phyloP scores from a whole-genome alignment of 257 asterid genomes.

The Solanum medicagineum region DNA sequence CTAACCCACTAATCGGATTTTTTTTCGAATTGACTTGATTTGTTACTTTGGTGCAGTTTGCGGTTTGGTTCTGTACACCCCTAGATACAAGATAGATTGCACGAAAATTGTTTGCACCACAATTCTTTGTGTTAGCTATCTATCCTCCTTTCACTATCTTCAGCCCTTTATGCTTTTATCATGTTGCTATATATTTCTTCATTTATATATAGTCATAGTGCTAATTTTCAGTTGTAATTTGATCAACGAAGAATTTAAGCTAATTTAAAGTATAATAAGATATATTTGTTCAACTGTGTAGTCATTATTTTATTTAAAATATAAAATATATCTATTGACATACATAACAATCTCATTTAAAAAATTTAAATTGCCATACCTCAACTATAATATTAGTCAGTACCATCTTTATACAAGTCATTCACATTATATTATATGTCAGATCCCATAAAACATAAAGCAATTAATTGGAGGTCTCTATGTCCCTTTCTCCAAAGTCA shows the following conservation, averaged over 20 bases:
- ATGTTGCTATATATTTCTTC: not conserved
- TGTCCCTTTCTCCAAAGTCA: too few relatives aligned
- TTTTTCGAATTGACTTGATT: too few relatives aligned
- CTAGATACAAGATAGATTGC: not conserved
- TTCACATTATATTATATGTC: not conserved
- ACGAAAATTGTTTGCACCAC: slow-evolving; percentile 17
- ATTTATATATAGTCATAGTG: not conserved
- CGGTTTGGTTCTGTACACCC: too few relatives aligned
- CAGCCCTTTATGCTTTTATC: not conserved
- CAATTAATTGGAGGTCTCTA: too few relatives aligned
- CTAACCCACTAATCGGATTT: too few relatives aligned
- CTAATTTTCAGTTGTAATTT: not conserved
- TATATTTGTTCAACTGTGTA: not conserved
- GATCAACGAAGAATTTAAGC: not conserved
- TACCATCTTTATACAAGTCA: not conserved
- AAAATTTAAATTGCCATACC: not conserved
- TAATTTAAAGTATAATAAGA: not conserved
- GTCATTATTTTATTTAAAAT: not conserved
- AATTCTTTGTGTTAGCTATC: slow-evolving; percentile 52
- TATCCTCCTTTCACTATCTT: slow-evolving; percentile 60
- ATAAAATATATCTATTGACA: not conserved
- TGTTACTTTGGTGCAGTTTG: too few relatives aligned
- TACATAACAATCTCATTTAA: not conserved
- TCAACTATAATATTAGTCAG: not conserved
- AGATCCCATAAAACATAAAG: too few relatives aligned